Percentiles rank a stretch among this genome's conserved stretches.
These are phyloP conservation scores for Chalciporus sp. DNA, from an alignment of 1,284 basidiomycete species.

Conservation along the genomic window DNA sequence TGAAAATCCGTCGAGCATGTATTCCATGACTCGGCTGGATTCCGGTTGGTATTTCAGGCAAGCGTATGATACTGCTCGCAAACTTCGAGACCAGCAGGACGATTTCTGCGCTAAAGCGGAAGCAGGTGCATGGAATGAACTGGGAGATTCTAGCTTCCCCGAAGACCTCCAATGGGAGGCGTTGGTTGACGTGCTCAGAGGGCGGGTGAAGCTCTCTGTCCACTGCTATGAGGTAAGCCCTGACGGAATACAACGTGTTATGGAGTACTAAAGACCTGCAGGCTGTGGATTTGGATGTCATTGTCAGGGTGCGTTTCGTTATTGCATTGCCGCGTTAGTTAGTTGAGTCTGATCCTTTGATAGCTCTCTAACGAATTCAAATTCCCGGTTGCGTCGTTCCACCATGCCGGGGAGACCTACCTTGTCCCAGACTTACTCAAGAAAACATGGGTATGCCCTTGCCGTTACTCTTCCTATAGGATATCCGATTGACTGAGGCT, in stretches of 20 bases:
- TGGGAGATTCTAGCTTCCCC: conserved; percentile 50
- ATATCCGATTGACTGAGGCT: conserved; percentile 13
- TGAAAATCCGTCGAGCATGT: conserved; percentile 29
- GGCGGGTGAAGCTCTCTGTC: conserved; percentile 52
- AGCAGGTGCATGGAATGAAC: conserved; percentile 47
- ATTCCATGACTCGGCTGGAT: conserved; percentile 58
- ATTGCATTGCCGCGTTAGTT: not conserved
- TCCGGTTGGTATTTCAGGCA: conserved; percentile 61
- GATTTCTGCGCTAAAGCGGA: conserved; percentile 47
- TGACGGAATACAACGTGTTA: too few species aligned
- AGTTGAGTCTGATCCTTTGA: conserved; percentile 21
- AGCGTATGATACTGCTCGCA: conserved; percentile 67
- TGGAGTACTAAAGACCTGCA: not conserved
- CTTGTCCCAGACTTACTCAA: conserved; percentile 74
- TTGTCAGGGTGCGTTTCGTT: conserved; percentile 44
- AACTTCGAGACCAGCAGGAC: conserved; percentile 74
- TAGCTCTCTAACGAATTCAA: conserved; percentile 78
- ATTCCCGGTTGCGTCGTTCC: conserved; percentile 70
- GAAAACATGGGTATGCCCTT: conserved; percentile 49
- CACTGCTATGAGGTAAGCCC: conserved; percentile 53
- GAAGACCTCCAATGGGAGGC: conserved; percentile 65
- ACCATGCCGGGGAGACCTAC: conserved; percentile 79
- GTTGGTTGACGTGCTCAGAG: conserved; percentile 67
- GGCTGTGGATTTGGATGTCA: conserved; percentile 57
- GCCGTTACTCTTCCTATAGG: not conserved